phyloP scores from a whole-genome alignment of 2,329 filamentous ascomycete genomes.

The Aspergillus brasiliensis region DNA sequence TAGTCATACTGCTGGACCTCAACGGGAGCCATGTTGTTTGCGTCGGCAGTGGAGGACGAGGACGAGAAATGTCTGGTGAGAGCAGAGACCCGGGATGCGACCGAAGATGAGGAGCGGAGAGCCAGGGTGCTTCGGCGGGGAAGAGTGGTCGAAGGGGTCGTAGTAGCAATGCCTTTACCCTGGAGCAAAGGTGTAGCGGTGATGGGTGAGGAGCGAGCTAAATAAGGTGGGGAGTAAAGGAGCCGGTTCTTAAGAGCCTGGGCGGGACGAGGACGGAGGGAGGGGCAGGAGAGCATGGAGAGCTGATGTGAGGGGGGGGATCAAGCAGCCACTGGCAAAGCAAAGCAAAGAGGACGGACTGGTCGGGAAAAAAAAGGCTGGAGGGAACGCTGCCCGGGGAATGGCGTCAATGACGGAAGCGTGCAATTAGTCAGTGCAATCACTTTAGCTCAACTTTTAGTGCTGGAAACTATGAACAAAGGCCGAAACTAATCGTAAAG shows the following conservation, averaged over 20 bases:
- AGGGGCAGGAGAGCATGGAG: slow-evolving; percentile 27
- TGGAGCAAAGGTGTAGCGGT: slow-evolving; percentile 8
- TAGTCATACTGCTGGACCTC: slow-evolving; percentile 55
- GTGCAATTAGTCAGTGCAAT: neutral
- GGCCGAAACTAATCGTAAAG: no score
- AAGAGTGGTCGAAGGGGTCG: slow-evolving; percentile 4
- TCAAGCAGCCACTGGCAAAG: neutral
- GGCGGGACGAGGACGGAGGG: slow-evolving; percentile 18
- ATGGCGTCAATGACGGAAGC: neutral
- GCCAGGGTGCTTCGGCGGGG: slow-evolving; percentile 26
- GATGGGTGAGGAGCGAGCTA: slow-evolving; percentile 7
- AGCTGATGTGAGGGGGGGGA: slow-evolving; percentile 1
- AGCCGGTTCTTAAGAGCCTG: slow-evolving; percentile 22
- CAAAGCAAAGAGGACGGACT: slow-evolving; percentile 1
- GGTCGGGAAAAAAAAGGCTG: neutral
- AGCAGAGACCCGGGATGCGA: slow-evolving; percentile 39
- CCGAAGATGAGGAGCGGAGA: slow-evolving; percentile 18
- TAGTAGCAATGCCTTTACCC: slow-evolving; percentile 18
- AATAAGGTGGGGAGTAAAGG: slow-evolving; percentile 6
- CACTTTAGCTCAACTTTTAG: no score
- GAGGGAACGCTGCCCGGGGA: neutral
- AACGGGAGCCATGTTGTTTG: slow-evolving; percentile 49
- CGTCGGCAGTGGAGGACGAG: slow-evolving; percentile 24
- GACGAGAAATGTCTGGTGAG: slow-evolving; percentile 47
- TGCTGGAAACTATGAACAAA: no score